A percentile compares a stretch with the other conserved stretches of the same genome.
Evolutionary conservation across 352 stramenopile species (phyloP).

Genomic region (Phytophthora idaei): DNA sequence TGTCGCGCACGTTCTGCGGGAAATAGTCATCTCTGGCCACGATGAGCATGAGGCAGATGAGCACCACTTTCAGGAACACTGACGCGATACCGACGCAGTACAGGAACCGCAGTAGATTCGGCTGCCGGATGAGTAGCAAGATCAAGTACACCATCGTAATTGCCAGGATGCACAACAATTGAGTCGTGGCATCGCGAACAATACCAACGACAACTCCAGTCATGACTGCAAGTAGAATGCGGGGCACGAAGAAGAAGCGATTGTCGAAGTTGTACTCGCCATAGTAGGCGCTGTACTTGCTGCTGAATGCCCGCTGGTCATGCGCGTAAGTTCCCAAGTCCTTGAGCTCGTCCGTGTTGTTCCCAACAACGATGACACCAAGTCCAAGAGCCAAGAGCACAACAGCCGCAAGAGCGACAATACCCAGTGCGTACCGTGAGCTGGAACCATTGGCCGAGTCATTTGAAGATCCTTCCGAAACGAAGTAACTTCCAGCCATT

Average conservation of each 20-base stretch:
- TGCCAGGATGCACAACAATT: conserved; percentile 76
- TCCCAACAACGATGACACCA: conserved; percentile 67
- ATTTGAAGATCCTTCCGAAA: conserved; percentile 47
- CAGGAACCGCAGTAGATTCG: conserved; percentile 80
- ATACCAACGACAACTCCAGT: conserved; percentile 78
- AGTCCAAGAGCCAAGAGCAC: conserved; percentile 68
- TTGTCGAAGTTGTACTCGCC: conserved; percentile 92
- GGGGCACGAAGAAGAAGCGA: conserved; percentile 87
- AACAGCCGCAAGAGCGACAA: conserved; percentile 50
- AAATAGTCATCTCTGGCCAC: conserved; percentile 83
- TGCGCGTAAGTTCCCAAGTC: conserved; percentile 82
- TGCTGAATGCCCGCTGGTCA: conserved; percentile 75
- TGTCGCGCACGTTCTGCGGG: conserved; percentile 78
- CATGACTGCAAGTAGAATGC: conserved; percentile 71
- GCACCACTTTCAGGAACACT: conserved; percentile 83
- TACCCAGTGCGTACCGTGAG: conserved; percentile 49
- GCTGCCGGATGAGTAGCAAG: conserved; percentile 69
- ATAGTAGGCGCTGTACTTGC: conserved; percentile 88
- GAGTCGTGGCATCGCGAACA: conserved; percentile 65
- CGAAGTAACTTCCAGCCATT: conserved; percentile 81
- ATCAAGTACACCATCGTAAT: conserved; percentile 77
- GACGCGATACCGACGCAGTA: conserved; percentile 84
- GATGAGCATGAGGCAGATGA: conserved; percentile 83
- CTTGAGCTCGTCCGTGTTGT: conserved; percentile 70
- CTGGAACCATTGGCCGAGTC: conserved; percentile 40